Conservation (phyloP, 495 filamentous ascomycete species). For the Halenospora varia region DNA sequence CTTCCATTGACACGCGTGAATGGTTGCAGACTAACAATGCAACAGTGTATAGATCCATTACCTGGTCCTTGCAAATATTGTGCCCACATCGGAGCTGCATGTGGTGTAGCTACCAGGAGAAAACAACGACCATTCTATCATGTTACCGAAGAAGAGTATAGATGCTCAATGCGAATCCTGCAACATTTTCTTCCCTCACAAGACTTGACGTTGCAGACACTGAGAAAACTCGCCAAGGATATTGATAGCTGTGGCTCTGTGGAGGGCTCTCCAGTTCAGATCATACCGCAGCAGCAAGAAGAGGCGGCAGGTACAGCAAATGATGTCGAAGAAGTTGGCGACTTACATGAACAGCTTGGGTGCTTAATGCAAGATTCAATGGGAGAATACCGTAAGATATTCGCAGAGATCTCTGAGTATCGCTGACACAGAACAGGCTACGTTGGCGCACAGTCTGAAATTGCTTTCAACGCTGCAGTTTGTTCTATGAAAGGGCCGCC, state of each 20-base stretch:
- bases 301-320: neutral
- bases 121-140: slow-evolving; percentile 21
- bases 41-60: slow-evolving; percentile 20
- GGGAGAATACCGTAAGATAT: slow-evolving; percentile 15
- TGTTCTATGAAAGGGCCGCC: slow-evolving; percentile 16
- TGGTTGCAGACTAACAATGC: neutral
- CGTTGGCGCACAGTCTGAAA: slow-evolving; percentile 18
- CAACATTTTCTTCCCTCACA: slow-evolving; percentile 13
- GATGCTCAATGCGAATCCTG: slow-evolving; percentile 15
- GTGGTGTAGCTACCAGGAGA: slow-evolving; percentile 9
- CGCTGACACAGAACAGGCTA: slow-evolving; percentile 4
- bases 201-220: slow-evolving; percentile 16
- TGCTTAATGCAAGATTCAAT: slow-evolving; percentile 19
- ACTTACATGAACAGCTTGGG: slow-evolving; percentile 19
- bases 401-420: neutral
- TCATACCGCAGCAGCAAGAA: neutral
- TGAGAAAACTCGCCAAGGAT: slow-evolving; percentile 11
- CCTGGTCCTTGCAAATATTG: slow-evolving; percentile 22
- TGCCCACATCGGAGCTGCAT: slow-evolving; percentile 18
- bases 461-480: slow-evolving; percentile 20
- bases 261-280: neutral
- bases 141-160: slow-evolving; percentile 20
- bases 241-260: neutral
- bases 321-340: slow-evolving; percentile 19
- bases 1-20: neutral